Evolutionary conservation across 2,329 filamentous ascomycete genomes (phyloP).

Genomic region (Exutisphaerella laricina): DNA sequence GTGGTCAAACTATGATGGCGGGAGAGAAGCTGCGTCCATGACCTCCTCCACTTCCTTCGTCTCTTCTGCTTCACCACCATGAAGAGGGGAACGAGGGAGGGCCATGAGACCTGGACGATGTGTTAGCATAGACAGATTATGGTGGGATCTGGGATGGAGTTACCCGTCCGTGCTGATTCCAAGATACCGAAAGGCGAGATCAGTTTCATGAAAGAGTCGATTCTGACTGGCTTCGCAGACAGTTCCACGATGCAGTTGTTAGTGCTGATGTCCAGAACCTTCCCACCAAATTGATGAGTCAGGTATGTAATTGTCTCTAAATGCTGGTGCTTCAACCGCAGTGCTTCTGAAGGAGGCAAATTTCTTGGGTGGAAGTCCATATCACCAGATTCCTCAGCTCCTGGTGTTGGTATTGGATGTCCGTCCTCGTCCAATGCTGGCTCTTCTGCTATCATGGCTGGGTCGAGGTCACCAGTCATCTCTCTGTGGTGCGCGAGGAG

Average conservation of each 20-base stretch:
- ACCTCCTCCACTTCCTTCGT: conserved; percentile 90
- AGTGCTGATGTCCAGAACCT: conserved; percentile 95
- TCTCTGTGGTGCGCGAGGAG: conserved; percentile 92
- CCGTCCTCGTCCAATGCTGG: conserved; percentile 9
- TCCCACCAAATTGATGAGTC: conserved; percentile 94
- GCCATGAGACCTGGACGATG: conserved; percentile 72
- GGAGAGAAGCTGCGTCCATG: conserved; percentile 88
- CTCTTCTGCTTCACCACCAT: conserved; percentile 64
- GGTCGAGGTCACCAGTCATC: conserved; percentile 52
- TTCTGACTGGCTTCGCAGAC: conserved; percentile 86
- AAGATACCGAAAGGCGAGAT: conserved; percentile 92
- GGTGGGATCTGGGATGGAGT: too few relatives aligned
- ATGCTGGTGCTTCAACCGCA: conserved; percentile 97
- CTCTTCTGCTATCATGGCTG: conserved; percentile 28
- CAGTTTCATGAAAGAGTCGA: conserved; percentile 97
- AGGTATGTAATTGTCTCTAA: conserved; percentile 93
- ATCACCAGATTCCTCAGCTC: conserved; percentile 17
- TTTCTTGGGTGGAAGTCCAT: conserved; percentile 84
- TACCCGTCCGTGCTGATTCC: conserved; percentile 83
- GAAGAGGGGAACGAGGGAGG: conserved; percentile 83
- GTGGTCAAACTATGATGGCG: conserved; percentile 47
- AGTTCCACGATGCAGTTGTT: conserved; percentile 98
- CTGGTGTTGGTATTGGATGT: conserved; percentile 9
- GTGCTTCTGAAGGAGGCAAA: conserved; percentile 76
- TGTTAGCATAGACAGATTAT: too few relatives aligned